Evolutionary conservation across 371 early-diverging fungal species (phyloP).

Genomic region (Furculomyces boomerangus): DNA sequence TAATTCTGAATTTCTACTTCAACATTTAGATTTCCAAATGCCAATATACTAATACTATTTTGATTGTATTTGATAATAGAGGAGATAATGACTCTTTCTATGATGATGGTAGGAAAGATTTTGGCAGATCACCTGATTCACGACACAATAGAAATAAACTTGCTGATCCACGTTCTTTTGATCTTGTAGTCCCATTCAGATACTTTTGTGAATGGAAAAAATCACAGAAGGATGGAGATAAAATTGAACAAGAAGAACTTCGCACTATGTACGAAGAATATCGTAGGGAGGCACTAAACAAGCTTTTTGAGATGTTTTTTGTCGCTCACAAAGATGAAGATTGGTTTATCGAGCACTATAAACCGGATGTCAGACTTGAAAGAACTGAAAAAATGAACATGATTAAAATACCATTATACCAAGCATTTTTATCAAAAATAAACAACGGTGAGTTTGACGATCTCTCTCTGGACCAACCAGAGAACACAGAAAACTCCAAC

Average conservation of each 20-base stretch:
- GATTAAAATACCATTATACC: constrained; percentile 30
- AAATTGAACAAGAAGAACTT: constrained; percentile 60
- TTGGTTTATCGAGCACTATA: constrained; percentile 87
- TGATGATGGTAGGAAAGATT: constrained; percentile 7
- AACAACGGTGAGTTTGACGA: constrained; percentile 53
- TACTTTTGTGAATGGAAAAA: constrained; percentile 58
- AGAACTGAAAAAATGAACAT: constrained; percentile 45
- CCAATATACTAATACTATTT: constrained; percentile 3
- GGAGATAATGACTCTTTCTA: constrained; percentile 8
- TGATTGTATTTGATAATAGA: constrained; percentile 9
- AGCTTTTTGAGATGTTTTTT: constrained; percentile 52
- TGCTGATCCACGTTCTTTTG: constrained; percentile 56
- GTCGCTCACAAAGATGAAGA: constrained; percentile 60
- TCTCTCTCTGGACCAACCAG: not conserved
- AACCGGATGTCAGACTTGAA: constrained; percentile 46
- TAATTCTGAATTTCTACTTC: too few relatives aligned
- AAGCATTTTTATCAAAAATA: constrained; percentile 40
- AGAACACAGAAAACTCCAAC: constrained; percentile 1
- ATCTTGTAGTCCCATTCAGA: constrained; percentile 56
- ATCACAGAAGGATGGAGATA: constrained; percentile 26
- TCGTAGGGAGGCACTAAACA: constrained; percentile 48
- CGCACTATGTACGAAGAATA: constrained; percentile 58
- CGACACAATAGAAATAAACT: constrained; percentile 6
- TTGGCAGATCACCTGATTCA: constrained; percentile 2
- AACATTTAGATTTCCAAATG: not conserved